phyloP scores from a whole-genome alignment of 495 filamentous ascomycete species.

The Astrothelium subdiscretum region DNA sequence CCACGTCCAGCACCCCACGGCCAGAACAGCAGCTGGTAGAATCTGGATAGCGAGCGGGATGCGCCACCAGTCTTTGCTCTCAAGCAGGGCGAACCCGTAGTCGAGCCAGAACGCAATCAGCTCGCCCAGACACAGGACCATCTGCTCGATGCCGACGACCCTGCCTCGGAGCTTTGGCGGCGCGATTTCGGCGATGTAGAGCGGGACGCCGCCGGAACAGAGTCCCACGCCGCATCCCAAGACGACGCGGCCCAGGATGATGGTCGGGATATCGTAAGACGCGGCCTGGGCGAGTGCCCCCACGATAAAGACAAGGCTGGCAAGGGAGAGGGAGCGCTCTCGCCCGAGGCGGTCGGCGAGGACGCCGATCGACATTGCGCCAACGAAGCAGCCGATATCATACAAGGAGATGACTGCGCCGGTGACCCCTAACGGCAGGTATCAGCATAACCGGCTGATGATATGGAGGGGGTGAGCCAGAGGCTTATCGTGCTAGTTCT shows the following conservation, averaged over 20 bases:
- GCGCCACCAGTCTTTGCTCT: slow-evolving; percentile 27
- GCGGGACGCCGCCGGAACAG: background rate
- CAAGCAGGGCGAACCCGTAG: background rate
- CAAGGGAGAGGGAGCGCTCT: slow-evolving; percentile 1
- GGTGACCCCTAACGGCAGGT: background rate
- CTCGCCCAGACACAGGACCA: background rate
- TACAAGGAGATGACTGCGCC: background rate
- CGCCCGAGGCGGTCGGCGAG: slow-evolving; percentile 3
- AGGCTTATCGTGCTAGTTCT: too few species aligned
- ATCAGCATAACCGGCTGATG: background rate
- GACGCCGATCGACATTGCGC: background rate
- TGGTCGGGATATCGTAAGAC: background rate
- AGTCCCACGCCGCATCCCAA: background rate
- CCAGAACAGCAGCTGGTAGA: slow-evolving; percentile 28
- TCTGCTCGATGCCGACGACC: background rate
- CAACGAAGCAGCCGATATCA: background rate
- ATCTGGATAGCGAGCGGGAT: slow-evolving; percentile 34
- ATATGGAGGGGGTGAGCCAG: too few species aligned
- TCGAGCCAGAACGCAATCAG: background rate
- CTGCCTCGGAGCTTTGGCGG: background rate
- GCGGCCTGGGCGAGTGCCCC: slow-evolving; percentile 6
- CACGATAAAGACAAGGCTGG: background rate
- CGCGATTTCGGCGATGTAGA: slow-evolving; percentile 3
- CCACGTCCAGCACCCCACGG: slow-evolving; percentile 17
- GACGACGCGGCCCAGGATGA: slow-evolving; percentile 5